Conservation (phyloP, 352 stramenopile species). For the Globisporangium iwayamae region DNA sequence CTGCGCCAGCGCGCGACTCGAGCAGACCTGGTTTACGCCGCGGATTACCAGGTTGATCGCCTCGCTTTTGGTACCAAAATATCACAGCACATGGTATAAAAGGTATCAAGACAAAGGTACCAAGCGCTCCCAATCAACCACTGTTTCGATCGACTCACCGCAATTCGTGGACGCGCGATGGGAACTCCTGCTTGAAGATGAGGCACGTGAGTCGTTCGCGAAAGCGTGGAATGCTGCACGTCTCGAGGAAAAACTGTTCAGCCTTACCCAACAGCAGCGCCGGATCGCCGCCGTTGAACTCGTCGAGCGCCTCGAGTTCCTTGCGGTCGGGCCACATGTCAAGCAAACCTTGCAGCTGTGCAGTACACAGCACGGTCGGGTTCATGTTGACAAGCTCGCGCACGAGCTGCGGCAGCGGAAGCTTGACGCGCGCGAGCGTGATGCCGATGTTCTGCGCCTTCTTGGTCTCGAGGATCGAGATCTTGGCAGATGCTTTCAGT, state of each 20-base stretch:
- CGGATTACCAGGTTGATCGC: slow-evolving; percentile 67
- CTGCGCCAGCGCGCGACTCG: slow-evolving; percentile 54
- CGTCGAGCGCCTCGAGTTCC: slow-evolving; percentile 69
- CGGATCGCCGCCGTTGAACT: slow-evolving; percentile 41
- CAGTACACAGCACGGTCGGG: slow-evolving; percentile 53
- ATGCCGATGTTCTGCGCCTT: slow-evolving; percentile 87
- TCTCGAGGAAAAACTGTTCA: slow-evolving; percentile 72
- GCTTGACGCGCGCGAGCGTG: slow-evolving; percentile 69
- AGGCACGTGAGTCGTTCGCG: slow-evolving; percentile 71
- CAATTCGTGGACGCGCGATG: slow-evolving; percentile 58
- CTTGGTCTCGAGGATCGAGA: slow-evolving; percentile 76
- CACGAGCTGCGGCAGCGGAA: slow-evolving; percentile 51
- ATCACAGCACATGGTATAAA: neutral
- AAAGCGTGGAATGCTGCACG: slow-evolving; percentile 54
- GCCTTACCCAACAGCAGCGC: slow-evolving; percentile 24
- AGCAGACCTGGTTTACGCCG: slow-evolving; percentile 67
- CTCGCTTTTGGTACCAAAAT: slow-evolving; percentile 22
- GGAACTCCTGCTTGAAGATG: slow-evolving; percentile 80
- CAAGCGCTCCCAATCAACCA: neutral
- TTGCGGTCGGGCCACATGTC: slow-evolving; percentile 79
- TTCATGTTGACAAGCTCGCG: slow-evolving; percentile 63
- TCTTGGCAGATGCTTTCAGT: slow-evolving; percentile 5
- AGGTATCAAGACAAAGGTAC: neutral
- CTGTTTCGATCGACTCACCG: slow-evolving; percentile 29
- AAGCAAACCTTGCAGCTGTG: slow-evolving; percentile 70